Evolutionary conservation across 768 basidiomycete species (phyloP).

Genomic region (Crucibulum laeve): DNA sequence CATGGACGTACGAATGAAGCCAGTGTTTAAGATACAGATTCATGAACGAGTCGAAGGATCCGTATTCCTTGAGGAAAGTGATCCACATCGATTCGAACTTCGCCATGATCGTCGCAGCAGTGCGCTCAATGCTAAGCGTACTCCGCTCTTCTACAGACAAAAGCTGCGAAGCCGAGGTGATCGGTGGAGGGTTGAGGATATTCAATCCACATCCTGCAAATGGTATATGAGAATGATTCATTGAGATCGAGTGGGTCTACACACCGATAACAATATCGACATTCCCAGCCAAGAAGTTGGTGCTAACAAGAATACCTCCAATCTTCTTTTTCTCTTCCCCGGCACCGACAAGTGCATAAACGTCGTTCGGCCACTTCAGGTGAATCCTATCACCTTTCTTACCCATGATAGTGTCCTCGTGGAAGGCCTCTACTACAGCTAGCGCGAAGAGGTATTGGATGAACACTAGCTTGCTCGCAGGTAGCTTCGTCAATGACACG

Average conservation of each 20-base stretch:
- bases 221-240: neutral
- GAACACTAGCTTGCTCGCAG: slow-evolving; percentile 75
- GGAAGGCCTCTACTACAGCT: slow-evolving; percentile 85
- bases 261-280: slow-evolving; percentile 81
- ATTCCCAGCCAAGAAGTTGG: slow-evolving; percentile 67
- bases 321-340: slow-evolving; percentile 66
- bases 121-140: slow-evolving; percentile 63
- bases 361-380: slow-evolving; percentile 97
- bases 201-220: slow-evolving; percentile 83
- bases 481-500: slow-evolving; percentile 44
- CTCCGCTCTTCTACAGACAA: slow-evolving; percentile 25
- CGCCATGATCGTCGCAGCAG: slow-evolving; percentile 69
- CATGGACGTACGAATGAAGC: slow-evolving; percentile 91
- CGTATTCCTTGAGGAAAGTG: slow-evolving; percentile 56
- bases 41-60: slow-evolving; percentile 80
- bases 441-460: slow-evolving; percentile 90
- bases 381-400: slow-evolving; percentile 53
- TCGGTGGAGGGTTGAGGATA: slow-evolving; percentile 76
- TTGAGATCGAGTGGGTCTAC: slow-evolving; percentile 12
- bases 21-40: slow-evolving; percentile 75
- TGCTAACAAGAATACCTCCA: slow-evolving; percentile 90
- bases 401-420: slow-evolving; percentile 51
- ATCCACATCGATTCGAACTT: slow-evolving; percentile 80
- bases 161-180: slow-evolving; percentile 77
- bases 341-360: slow-evolving; percentile 66